Evolutionary conservation across 768 basidiomycete species (phyloP).

Genomic region (Tylopilus sp.): DNA sequence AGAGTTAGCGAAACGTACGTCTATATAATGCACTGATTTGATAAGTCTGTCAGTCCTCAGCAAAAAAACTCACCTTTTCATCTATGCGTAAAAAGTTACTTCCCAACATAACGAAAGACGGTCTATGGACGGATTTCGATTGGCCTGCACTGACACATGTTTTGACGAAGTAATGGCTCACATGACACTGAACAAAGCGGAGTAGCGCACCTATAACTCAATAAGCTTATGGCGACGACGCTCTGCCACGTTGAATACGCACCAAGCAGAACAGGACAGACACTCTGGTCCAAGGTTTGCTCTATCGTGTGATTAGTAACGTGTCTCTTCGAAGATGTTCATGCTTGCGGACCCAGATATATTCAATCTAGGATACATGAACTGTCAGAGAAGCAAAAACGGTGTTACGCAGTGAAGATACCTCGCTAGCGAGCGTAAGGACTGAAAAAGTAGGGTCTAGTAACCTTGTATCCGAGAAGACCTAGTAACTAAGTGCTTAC

Average conservation of each 20-base stretch:
- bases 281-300: slow-evolving; percentile 4
- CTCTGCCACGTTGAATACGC: not conserved
- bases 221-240: not conserved
- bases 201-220: slow-evolving; percentile 9
- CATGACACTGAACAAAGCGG: not conserved
- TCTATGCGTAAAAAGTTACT: not conserved
- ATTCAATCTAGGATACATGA: slow-evolving; percentile 1
- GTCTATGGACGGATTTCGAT: not conserved
- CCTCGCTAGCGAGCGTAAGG: slow-evolving; percentile 11
- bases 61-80: not conserved
- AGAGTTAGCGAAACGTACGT: no score
- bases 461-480: not conserved
- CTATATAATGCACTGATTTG: not conserved
- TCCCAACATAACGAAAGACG: not conserved
- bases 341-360: slow-evolving; percentile 7
- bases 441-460: not conserved
- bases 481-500: not conserved
- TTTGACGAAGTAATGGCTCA: not conserved
- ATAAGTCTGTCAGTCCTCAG: not conserved
- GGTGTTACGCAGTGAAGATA: not conserved
- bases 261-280: slow-evolving; percentile 11
- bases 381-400: not conserved
- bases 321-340: not conserved
- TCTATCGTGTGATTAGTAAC: slow-evolving; percentile 1
- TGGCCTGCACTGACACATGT: no score